Conservation (phyloP, 2,329 filamentous ascomycete species). For the Chrysoporthe austroafricana region DNA sequence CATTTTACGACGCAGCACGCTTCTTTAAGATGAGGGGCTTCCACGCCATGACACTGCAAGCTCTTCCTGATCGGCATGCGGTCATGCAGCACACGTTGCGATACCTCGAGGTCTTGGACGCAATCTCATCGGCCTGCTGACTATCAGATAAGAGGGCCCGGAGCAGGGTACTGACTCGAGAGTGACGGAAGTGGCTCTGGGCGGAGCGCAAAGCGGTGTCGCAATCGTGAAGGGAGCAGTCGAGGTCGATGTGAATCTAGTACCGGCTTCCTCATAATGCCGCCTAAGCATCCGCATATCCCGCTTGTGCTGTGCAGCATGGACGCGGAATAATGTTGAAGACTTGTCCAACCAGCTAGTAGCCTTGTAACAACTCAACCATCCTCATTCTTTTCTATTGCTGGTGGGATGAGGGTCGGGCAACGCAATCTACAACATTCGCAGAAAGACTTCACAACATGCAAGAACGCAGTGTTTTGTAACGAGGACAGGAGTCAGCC, state of each 20-base stretch:
- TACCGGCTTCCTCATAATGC: neutral
- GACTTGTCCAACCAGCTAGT: slow-evolving; percentile 29
- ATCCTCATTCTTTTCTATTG: too few relatives aligned
- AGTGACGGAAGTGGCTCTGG: neutral
- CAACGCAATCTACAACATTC: too few relatives aligned
- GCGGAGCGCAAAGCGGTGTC: neutral
- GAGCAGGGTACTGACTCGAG: neutral
- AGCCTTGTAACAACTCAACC: neutral
- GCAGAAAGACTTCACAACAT: too few relatives aligned
- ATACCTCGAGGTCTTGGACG: neutral
- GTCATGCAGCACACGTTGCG: neutral
- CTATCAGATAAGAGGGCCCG: neutral
- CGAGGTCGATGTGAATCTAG: neutral
- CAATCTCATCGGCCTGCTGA: neutral
- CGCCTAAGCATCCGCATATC: slow-evolving; percentile 2
- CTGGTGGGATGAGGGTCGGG: too few relatives aligned
- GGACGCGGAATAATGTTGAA: slow-evolving; percentile 20
- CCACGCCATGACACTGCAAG: too few relatives aligned
- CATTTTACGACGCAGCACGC: too few relatives aligned
- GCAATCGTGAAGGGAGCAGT: neutral
- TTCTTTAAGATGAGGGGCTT: too few relatives aligned
- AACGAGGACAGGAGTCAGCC: too few relatives aligned
- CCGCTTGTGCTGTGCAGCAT: slow-evolving; percentile 5
- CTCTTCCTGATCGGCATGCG: too few relatives aligned
- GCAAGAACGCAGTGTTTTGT: too few relatives aligned